These are phyloP conservation scores for Alternaria conjuncta DNA, from an alignment of 2,329 filamentous ascomycete genomes.

Conservation along the genomic window DNA sequence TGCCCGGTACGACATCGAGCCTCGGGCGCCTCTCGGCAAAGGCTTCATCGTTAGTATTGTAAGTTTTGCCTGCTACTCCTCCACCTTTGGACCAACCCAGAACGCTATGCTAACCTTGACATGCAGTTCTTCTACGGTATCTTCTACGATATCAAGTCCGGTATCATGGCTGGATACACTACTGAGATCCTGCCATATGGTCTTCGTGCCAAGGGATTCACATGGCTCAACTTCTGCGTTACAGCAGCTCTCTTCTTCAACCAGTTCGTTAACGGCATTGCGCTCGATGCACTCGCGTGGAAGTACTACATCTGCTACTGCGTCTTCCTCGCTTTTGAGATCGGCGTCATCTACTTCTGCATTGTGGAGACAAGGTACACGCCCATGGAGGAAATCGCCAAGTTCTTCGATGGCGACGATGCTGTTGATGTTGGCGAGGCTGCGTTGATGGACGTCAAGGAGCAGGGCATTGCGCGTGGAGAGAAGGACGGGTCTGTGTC, in stretches of 20 bases:
- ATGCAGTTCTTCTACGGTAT: constrained; percentile 16
- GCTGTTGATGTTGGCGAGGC: constrained; percentile 19
- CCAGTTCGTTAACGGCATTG: constrained; percentile 24
- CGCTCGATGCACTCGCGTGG: constrained; percentile 25
- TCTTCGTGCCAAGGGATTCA: constrained; percentile 25
- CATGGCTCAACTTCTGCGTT: constrained; percentile 12
- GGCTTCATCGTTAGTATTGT: constrained; percentile 14
- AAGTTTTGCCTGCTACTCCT: background rate
- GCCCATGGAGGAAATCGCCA: constrained; percentile 24
- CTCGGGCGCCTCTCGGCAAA: constrained; percentile 1
- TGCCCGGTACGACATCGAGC: constrained; percentile 26
- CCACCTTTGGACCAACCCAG: background rate
- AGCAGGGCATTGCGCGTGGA: constrained; percentile 4
- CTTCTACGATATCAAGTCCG: constrained; percentile 19
- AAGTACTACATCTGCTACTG: constrained; percentile 30
- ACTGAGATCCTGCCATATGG: constrained; percentile 44
- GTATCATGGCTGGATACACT: constrained; percentile 32
- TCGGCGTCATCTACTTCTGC: constrained; percentile 18
- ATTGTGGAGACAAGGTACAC: constrained; percentile 25
- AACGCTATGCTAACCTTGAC: background rate
- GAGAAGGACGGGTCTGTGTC: constrained; percentile 1
- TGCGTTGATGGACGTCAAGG: constrained; percentile 19
- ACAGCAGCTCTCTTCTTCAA: constrained; percentile 20
- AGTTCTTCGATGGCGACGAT: constrained; percentile 22
- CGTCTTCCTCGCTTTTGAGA: constrained; percentile 20